Evolutionary conservation across 164 flowering plant genomes (phyloP), one percentile per base, ranked within the genome.

Genomic region (Magnolia sinica): DNA sequence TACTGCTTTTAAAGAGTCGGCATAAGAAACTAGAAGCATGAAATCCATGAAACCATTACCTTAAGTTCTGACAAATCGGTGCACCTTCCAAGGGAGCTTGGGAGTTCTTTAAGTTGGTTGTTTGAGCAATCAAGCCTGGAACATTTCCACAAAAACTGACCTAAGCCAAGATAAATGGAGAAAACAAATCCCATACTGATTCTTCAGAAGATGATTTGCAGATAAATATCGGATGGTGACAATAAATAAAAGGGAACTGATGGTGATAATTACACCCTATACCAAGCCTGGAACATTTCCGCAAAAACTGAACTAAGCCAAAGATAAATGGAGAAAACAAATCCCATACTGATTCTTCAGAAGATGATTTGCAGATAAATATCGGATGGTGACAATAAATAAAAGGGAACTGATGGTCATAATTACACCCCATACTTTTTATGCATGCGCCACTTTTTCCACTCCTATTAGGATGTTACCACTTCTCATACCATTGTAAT

Each of bases 111-210:
- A 24, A 96, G 92, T 83, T 74, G 86, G 81, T 96, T 96, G 80
- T 80, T 87, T 68, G 99, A 96, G 87, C 96, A 96, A 86, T 93
- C 98, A 79, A 94, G 73, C 90, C 99, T 96, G 82, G 24, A 82
- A 51, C 13, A 45, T 76, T 73, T 68, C 23, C 65, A 50, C 71
- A 11, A 64, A 76, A 55, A 37, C 29, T 29, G 24, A 73, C 51
- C 52, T 58, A 4, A 24, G 70, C 69, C 73, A 79, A 72, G 50
- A 73, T 13, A 49, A 76, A 75, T 50, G 50, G 51, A 67, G 71
- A 68, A 74, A 18, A 16, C 23, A 65, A 65, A n/a, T 64, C 68
- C 45, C 45, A 37, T 37, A 37, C 45, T 37, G 45, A 37, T 37
- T 37, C 7, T 37, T 37, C 45, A 37, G 45, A 37, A 37, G 45